These are phyloP conservation scores for Phytophthora crassamura DNA, from an alignment of 352 stramenopile genomes.

Conservation along the genomic window DNA sequence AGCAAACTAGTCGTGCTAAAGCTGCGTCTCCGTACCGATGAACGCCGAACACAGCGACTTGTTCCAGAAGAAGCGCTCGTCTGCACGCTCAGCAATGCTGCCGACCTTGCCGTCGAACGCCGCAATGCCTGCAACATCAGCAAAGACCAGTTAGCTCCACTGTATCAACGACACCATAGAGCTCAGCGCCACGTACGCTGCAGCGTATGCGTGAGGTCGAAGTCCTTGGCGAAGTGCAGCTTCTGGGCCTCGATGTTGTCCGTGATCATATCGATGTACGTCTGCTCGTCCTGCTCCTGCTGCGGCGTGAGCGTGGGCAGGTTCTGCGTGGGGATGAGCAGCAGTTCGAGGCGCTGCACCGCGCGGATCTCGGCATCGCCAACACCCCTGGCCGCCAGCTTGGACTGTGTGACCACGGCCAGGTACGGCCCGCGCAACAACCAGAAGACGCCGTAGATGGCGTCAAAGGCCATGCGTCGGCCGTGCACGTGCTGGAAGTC, in stretches of 20 bases:
- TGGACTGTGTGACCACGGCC: constrained; percentile 75
- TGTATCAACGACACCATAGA: constrained; percentile 1
- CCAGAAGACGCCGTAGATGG: constrained; percentile 82
- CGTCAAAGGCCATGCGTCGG: constrained; percentile 77
- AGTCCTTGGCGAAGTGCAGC: constrained; percentile 80
- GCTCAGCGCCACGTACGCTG: constrained; percentile 53
- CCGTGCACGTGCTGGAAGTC: constrained; percentile 74
- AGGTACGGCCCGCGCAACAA: constrained; percentile 75
- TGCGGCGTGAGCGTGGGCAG: constrained; percentile 51
- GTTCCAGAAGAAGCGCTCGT: constrained; percentile 95
- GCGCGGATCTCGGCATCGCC: constrained; percentile 60
- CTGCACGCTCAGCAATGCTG: constrained; percentile 76
- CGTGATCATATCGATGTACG: constrained; percentile 72
- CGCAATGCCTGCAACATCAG: constrained; percentile 49
- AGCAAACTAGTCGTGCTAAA: not conserved
- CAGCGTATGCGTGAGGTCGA: constrained; percentile 81
- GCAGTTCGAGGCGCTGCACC: constrained; percentile 66
- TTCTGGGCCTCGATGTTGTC: constrained; percentile 56
- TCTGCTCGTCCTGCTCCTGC: constrained; percentile 67
- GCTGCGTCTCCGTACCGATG: constrained; percentile 40
- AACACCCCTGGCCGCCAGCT: constrained; percentile 57
- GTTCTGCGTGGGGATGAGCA: constrained; percentile 73
- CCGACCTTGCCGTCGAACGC: constrained; percentile 54
- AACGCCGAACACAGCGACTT: constrained; percentile 69
- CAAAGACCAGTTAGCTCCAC: not conserved